Evolutionary conservation across 805 yeast species (phyloP).

Genomic region (Cyberlindnera mississippiensis): DNA sequence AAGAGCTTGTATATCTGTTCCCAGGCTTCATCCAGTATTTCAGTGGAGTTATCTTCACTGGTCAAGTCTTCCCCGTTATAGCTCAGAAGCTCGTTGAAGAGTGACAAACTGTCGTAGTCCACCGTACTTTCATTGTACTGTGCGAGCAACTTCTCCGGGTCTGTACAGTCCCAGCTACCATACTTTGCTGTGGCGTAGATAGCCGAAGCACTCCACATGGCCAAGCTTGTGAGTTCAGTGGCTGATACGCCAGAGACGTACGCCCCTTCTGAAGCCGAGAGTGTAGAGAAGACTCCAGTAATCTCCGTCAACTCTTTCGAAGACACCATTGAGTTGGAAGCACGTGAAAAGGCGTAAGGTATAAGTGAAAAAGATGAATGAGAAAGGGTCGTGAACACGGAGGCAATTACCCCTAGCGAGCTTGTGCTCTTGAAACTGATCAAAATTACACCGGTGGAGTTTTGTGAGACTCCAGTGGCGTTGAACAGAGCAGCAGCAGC

Average conservation of each 20-base stretch:
- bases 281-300: slow-evolving; percentile 1
- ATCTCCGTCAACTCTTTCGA: slow-evolving; percentile 2
- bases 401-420: slow-evolving; percentile 2
- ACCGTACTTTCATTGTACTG: slow-evolving; percentile 27
- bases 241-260: slow-evolving; percentile 10
- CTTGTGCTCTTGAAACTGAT: slow-evolving; percentile 3
- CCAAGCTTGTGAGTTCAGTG: slow-evolving; percentile 23
- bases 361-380: slow-evolving; percentile 6
- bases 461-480: neutral
- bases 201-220: slow-evolving; percentile 23
- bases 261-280: slow-evolving; percentile 2
- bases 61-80: slow-evolving; percentile 3
- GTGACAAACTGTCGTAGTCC: slow-evolving; percentile 4
- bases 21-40: slow-evolving; percentile 1
- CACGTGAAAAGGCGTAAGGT: slow-evolving; percentile 9
- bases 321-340: slow-evolving; percentile 10
- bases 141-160: slow-evolving; percentile 21
- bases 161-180: slow-evolving; percentile 28
- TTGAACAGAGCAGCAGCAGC: neutral
- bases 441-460: slow-evolving; percentile 1
- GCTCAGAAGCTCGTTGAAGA: slow-evolving; percentile 2
- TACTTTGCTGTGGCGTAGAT: slow-evolving; percentile 26
- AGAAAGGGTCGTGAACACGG: slow-evolving; percentile 10
- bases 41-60: slow-evolving; percentile 1
- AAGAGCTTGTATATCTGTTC: slow-evolving; percentile 4